phyloP scores from a whole-genome alignment of 805 yeast genomes.

The Ogataea corticis region DNA sequence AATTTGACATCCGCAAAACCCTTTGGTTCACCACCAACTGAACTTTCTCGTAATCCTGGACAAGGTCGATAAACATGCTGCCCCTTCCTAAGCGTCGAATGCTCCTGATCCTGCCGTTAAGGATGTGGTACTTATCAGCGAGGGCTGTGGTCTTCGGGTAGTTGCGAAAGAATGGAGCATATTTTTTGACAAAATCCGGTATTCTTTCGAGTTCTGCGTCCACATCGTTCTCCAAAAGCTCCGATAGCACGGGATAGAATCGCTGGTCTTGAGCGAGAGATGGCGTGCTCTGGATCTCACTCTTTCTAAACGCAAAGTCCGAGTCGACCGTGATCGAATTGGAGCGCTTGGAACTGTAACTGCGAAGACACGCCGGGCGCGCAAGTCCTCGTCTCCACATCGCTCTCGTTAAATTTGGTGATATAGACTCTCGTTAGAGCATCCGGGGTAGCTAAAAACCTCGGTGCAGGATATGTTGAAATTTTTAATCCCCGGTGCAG shows the following conservation, averaged over 20 bases:
- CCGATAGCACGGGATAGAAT: slow-evolving; percentile 29
- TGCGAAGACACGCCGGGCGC: no score
- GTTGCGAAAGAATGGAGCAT: slow-evolving; percentile 22
- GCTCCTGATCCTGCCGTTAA: slow-evolving; percentile 59
- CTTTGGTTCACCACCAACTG: slow-evolving; percentile 65
- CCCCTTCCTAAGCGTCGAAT: slow-evolving; percentile 70
- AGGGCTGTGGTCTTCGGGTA: slow-evolving; percentile 25
- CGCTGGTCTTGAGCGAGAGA: slow-evolving; percentile 21
- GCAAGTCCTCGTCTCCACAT: no score
- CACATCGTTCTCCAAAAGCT: slow-evolving; percentile 5
- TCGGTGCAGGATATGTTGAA: no score
- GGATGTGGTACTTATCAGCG: slow-evolving; percentile 23
- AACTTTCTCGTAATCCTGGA: slow-evolving; percentile 56
- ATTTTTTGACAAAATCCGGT: slow-evolving; percentile 40
- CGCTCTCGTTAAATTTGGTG: no score
- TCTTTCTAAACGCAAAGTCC: slow-evolving; percentile 36
- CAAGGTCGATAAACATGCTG: slow-evolving; percentile 65
- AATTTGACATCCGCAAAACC: slow-evolving; percentile 41
- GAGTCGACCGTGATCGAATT: slow-evolving; percentile 27
- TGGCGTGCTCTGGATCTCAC: slow-evolving; percentile 13
- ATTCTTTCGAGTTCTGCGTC: slow-evolving; percentile 32
- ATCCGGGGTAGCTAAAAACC: no score
- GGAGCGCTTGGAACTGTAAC: background rate
- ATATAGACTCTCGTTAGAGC: no score
- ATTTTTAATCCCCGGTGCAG: slow-evolving; percentile 7